Evolutionary conservation across 2,329 filamentous ascomycete species (phyloP).

Genomic region (Pseudopithomyces chartarum): DNA sequence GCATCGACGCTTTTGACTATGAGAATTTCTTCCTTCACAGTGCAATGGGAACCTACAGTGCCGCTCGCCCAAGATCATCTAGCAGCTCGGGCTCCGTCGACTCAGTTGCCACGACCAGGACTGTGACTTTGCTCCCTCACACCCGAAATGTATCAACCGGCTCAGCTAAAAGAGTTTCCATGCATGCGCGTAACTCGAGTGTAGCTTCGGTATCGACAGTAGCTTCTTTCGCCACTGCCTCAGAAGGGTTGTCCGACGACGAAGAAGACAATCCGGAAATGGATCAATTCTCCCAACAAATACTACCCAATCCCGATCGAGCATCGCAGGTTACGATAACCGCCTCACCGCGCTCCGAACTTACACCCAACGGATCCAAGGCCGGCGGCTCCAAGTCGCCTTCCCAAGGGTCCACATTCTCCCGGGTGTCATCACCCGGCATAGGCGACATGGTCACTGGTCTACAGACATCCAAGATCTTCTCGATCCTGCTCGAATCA

Average conservation of each 20-base stretch:
- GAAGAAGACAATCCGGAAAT: slow-evolving; percentile 48
- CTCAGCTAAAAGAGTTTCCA: slow-evolving; percentile 33
- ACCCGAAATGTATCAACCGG: slow-evolving; percentile 22
- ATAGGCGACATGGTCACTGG: slow-evolving; percentile 35
- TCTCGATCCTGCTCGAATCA: slow-evolving; percentile 48
- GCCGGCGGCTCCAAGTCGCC: slow-evolving; percentile 32
- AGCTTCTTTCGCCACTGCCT: slow-evolving; percentile 68
- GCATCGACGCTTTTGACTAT: slow-evolving; percentile 94
- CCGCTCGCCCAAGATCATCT: slow-evolving; percentile 61
- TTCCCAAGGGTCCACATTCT: slow-evolving; percentile 22
- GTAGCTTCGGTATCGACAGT: slow-evolving; percentile 65
- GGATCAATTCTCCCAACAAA: slow-evolving; percentile 44
- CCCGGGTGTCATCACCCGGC: slow-evolving; percentile 35
- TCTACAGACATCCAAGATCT: slow-evolving; percentile 47
- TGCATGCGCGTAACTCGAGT: slow-evolving; percentile 59
- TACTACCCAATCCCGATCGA: slow-evolving; percentile 29
- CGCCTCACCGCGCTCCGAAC: slow-evolving; percentile 36
- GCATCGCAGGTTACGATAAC: slow-evolving; percentile 18
- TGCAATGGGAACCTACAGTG: slow-evolving; percentile 78
- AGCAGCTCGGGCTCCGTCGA: slow-evolving; percentile 58
- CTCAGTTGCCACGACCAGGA: slow-evolving; percentile 58
- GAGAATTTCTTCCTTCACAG: slow-evolving; percentile 95
- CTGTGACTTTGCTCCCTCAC: slow-evolving; percentile 33
- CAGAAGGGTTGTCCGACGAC: slow-evolving; percentile 53
- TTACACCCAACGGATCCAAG: slow-evolving; percentile 38